Percentiles rank a stretch among this genome's conserved stretches.
Evolutionary conservation across 495 filamentous ascomycete species (phyloP).

Genomic region (Physcia stellaris): DNA sequence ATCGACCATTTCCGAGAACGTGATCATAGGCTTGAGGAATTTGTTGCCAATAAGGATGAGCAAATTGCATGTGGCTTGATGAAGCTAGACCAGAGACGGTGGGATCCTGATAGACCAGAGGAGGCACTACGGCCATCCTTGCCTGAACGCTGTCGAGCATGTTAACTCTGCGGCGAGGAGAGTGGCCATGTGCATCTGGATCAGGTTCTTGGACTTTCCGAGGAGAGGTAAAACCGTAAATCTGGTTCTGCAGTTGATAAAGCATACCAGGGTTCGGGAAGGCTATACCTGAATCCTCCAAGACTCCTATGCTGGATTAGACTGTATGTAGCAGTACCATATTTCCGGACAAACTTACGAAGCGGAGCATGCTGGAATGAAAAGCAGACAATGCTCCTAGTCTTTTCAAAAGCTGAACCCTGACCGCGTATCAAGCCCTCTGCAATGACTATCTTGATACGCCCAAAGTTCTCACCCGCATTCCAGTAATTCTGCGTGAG

Average conservation of each 20-base stretch:
- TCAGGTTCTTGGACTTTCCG: conserved; percentile 18
- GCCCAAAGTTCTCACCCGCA: conserved; percentile 53
- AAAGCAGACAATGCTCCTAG: conserved; percentile 64
- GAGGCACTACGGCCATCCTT: conserved; percentile 15
- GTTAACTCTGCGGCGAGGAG: conserved; percentile 25
- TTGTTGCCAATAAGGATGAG: conserved; percentile 16
- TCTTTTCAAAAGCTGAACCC: conserved; percentile 44
- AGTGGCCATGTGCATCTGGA: conserved; percentile 34
- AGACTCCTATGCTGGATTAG: conserved; percentile 36
- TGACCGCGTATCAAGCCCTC: conserved; percentile 48
- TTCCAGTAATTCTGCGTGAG: conserved; percentile 60
- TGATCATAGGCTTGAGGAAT: conserved; percentile 21
- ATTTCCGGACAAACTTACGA: conserved; percentile 31
- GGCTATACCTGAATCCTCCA: conserved; percentile 66
- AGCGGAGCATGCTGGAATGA: conserved; percentile 80
- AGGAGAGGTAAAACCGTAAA: conserved; percentile 23
- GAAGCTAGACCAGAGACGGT: conserved; percentile 15
- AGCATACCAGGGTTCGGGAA: conserved; percentile 73
- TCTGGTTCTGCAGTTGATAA: conserved; percentile 32
- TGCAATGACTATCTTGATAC: conserved; percentile 65
- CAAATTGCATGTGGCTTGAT: conserved; percentile 11
- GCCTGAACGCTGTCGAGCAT: neutral
- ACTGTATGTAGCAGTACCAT: conserved; percentile 9
- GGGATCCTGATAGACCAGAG: conserved; percentile 18
- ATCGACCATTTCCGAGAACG: conserved; percentile 15